phyloP scores from a whole-genome alignment of 805 yeast genomes.

The Candida nanaspora region DNA sequence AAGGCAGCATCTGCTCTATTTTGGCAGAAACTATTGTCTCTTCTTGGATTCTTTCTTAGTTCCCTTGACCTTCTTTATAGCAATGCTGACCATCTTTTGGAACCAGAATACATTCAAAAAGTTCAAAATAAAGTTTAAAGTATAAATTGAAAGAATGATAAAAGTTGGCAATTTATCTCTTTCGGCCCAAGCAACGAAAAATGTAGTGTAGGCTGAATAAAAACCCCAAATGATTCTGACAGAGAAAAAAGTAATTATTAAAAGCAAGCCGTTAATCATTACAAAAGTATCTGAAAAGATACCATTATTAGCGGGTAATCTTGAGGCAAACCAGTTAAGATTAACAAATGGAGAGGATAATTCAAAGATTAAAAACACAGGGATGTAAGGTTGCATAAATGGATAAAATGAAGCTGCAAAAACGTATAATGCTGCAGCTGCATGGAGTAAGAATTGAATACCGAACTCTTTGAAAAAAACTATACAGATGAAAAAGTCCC shows the following conservation, averaged over 20 bases:
- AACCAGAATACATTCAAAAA: constrained; percentile 81
- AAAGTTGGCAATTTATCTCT: constrained; percentile 35
- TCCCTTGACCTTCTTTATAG: constrained; percentile 40
- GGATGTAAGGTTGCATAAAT: constrained; percentile 73
- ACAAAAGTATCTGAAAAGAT: constrained; percentile 47
- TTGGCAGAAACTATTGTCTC: no score
- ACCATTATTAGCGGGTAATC: constrained; percentile 54
- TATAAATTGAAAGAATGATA: constrained; percentile 43
- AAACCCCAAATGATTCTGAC: constrained; percentile 87
- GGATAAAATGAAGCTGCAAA: constrained; percentile 61
- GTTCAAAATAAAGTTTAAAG: constrained; percentile 57
- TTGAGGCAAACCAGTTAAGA: constrained; percentile 82
- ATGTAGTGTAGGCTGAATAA: constrained; percentile 55
- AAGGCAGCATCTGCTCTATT: neutral
- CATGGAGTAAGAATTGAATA: constrained; percentile 75
- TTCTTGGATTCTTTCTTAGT: constrained; percentile 1
- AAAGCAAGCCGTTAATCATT: constrained; percentile 61
- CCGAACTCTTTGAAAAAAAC: constrained; percentile 67
- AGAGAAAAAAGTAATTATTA: constrained; percentile 64
- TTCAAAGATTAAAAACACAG: constrained; percentile 80
- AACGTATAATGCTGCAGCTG: constrained; percentile 71
- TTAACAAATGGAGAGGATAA: constrained; percentile 93
- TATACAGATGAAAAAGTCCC: constrained; percentile 77
- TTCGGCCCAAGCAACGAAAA: constrained; percentile 35
- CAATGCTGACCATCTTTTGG: constrained; percentile 72